A percentile compares a stretch with the other conserved stretches of the same genome.
phyloP scores from a whole-genome alignment of 225 moss, liverwort and hornwort species.

The Physcomitrellopsis africana region DNA sequence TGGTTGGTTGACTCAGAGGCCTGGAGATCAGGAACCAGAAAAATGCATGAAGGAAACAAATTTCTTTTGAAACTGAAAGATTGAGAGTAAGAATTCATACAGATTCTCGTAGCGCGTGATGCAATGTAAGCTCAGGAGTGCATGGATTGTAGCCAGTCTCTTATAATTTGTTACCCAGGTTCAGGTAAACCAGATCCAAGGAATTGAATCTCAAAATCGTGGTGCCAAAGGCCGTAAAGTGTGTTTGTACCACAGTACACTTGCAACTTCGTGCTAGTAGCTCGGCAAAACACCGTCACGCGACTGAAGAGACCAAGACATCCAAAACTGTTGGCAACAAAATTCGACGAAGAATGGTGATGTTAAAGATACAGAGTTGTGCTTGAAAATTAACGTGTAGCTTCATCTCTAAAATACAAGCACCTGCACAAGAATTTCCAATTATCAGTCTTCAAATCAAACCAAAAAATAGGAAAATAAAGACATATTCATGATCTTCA shows the following conservation, averaged over 20 bases:
- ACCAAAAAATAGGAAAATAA: neutral
- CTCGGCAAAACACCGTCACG: conserved; percentile 48
- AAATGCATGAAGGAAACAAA: neutral
- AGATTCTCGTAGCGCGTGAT: conserved; percentile 22
- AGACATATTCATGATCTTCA: no score
- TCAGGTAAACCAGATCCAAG: conserved; percentile 52
- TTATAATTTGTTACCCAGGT: conserved; percentile 56
- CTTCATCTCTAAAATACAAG: conserved; percentile 50
- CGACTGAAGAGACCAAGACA: conserved; percentile 41
- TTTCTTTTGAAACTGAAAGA: neutral
- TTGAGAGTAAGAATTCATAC: conserved; percentile 31
- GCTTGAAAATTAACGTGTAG: conserved; percentile 40
- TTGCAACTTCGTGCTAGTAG: conserved; percentile 49
- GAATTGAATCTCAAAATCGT: conserved; percentile 41
- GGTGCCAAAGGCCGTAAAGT: conserved; percentile 31
- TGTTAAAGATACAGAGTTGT: conserved; percentile 36
- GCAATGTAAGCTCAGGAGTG: conserved; percentile 35
- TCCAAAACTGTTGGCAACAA: conserved; percentile 40
- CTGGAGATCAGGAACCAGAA: conserved; percentile 5
- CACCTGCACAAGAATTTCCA: conserved; percentile 65
- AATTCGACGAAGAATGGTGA: conserved; percentile 39
- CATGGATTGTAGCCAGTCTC: conserved; percentile 33
- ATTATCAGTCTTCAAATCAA: conserved; percentile 48
- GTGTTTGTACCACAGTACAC: conserved; percentile 46
- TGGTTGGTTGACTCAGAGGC: neutral